Evolutionary conservation across 208 protist species (phyloP), one percentile per base, ranked within the genome.

Genomic region (Hexamita inflata): DNA sequence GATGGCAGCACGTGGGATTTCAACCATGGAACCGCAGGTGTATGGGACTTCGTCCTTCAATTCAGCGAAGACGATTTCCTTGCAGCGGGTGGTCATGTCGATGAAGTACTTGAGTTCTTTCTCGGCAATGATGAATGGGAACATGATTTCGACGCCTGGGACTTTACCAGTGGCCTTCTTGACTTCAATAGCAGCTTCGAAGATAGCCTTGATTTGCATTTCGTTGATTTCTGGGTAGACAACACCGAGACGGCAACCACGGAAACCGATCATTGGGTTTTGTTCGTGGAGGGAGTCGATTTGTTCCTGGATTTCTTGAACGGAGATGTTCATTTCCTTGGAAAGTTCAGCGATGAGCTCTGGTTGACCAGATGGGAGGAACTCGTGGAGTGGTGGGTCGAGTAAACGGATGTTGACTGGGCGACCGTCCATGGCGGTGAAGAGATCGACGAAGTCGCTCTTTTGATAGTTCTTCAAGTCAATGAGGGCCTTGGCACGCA

Each of bases 321-420:
- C 66, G 9, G 85, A 60, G 29, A 90, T 73, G 68, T 81, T 81
- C 1, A 91, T 41, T 80, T 88, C 84, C 39, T 86, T 62, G 90
- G 88, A 62, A 82, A 88, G 85, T 29, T 80, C 80, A 35, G 76
- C 67, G 0, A 80, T 74, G n/a, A 90, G 13, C 38, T 15, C 15
- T 30, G 62, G 24, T 13, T 60, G 24, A 30, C 78, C 32, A 35
- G 13, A 11, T 11, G 82, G 92, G 32, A 95, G 84, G 81, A 94
- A 94, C 83, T 95, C 91, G 82, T 95, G 91, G 65, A 95, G 86
- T 67, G 91, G 92, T 19, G 91, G 91, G 84, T 95, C 92, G n/a
- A 94, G 83, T 30, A 95, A 85, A 42, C 91, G 82, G 79, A 95
- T 91, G 49, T 87, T 92, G 40, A 92, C 87, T 0, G 90, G 89